Conservation (phyloP, 73 alveolate genomes). For the Blepharisma stoltei region DNA sequence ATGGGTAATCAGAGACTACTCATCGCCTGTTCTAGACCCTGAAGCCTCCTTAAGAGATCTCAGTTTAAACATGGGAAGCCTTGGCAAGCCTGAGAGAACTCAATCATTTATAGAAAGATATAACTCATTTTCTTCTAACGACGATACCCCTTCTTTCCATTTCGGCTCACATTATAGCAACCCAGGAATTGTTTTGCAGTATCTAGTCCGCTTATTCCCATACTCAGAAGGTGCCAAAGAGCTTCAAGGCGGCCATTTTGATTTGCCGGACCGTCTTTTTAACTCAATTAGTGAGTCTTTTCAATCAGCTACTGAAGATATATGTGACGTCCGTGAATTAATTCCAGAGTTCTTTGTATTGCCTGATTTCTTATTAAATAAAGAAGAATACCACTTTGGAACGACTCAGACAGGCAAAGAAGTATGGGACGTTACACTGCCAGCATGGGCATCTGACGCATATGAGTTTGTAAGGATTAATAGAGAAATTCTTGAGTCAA, state of each 20-base stretch:
- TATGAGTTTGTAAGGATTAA: constrained; percentile 55
- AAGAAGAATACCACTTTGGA: constrained; percentile 65
- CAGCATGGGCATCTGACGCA: constrained; percentile 83
- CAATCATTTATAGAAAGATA: not conserved
- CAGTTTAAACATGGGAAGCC: constrained; percentile 91
- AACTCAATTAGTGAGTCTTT: constrained; percentile 72
- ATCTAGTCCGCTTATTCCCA: constrained; percentile 84
- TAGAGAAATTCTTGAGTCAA: constrained; percentile 77
- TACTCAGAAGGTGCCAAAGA: constrained; percentile 84
- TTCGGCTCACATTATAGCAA: constrained; percentile 94
- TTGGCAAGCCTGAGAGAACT: constrained; percentile 32
- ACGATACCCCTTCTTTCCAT: constrained; percentile 63
- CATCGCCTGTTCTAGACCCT: constrained; percentile 41
- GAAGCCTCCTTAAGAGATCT: constrained; percentile 81
- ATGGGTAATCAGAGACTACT: constrained; percentile 85
- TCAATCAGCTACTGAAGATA: constrained; percentile 74
- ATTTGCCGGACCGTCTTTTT: constrained; percentile 90
- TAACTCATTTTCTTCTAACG: not conserved
- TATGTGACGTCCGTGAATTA: constrained; percentile 93
- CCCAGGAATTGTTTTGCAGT: constrained; percentile 91
- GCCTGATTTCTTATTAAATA: constrained; percentile 83
- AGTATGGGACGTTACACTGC: constrained; percentile 74
- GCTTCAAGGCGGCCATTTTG: constrained; percentile 86
- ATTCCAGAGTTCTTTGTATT: constrained; percentile 93
- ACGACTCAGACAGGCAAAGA: constrained; percentile 62